Conservation (phyloP, 352 stramenopile genomes). For the Phytophthora cajani region DNA sequence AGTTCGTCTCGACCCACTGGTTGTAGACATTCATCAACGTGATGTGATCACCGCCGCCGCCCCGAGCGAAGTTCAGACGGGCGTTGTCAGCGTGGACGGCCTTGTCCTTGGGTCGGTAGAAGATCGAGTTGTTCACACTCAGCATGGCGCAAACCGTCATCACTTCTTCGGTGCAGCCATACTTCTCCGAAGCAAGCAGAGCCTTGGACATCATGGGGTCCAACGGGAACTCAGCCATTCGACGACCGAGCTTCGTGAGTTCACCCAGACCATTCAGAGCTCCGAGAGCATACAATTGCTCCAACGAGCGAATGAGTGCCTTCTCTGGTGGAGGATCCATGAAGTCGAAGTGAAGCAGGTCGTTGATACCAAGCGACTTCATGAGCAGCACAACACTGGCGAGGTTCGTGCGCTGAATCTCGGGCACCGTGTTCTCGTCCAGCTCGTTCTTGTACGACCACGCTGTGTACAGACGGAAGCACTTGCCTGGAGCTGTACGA, state of each 20-base stretch:
- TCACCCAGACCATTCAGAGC: conserved; percentile 98
- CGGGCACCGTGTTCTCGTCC: conserved; percentile 98
- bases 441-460: conserved; percentile 99
- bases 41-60: conserved; percentile 98
- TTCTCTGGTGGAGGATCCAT: conserved; percentile 99
- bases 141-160: conserved; percentile 99
- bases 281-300: conserved; percentile 99
- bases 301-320: conserved; percentile 97
- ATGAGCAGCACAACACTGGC: conserved; percentile 98
- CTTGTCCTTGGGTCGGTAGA: conserved; percentile 99
- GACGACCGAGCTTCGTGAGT: conserved; percentile 95
- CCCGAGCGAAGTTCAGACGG: conserved; percentile 97
- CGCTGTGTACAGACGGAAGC: conserved; percentile 98
- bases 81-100: conserved; percentile 98
- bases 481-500: conserved; percentile 97
- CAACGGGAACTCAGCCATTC: conserved; percentile 96
- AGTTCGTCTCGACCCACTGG: conserved; percentile 98
- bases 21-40: conserved; percentile 97
- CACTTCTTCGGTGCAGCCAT: conserved; percentile 93
- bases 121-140: conserved; percentile 97
- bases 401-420: conserved; percentile 97
- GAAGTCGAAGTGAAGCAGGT: conserved; percentile 99
- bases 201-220: conserved; percentile 97
- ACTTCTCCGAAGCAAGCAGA: conserved; percentile 92
- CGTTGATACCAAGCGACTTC: conserved; percentile 99